Conservation (phyloP, 2,329 filamentous ascomycete species). For the Sporothrix protearum region DNA sequence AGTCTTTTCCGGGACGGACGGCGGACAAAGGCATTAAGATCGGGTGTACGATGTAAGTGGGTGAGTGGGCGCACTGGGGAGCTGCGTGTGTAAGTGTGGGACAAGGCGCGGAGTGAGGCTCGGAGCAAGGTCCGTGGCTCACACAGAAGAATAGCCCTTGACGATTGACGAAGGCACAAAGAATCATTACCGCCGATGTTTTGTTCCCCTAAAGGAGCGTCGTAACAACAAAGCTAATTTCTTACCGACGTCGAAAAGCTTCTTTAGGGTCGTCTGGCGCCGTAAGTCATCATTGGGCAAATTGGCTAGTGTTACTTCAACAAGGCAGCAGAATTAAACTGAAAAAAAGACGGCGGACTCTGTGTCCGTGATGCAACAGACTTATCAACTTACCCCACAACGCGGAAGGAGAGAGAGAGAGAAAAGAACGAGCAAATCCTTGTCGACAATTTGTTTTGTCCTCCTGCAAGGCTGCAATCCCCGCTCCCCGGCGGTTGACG, state of each 20-base stretch:
- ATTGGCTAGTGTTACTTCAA: neutral
- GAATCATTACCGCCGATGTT: neutral
- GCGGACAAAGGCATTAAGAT: neutral
- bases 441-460: no score
- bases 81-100: neutral
- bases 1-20: neutral
- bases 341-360: neutral
- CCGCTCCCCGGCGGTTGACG: neutral
- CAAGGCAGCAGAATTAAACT: neutral
- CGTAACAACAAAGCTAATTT: neutral
- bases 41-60: neutral
- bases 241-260: neutral
- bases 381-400: neutral
- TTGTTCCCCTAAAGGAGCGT: neutral
- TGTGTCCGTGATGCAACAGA: neutral
- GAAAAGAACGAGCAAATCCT: neutral
- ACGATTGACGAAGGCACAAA: no score
- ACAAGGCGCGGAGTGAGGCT: neutral
- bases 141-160: no score
- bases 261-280: neutral
- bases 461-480: slow-evolving; percentile 1
- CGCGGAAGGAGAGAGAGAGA: neutral
- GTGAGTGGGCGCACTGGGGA: neutral
- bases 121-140: neutral
- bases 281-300: neutral